Evolutionary conservation across 345 rosid species (phyloP).

Genomic region (Eucalyptus guilfoylei): DNA sequence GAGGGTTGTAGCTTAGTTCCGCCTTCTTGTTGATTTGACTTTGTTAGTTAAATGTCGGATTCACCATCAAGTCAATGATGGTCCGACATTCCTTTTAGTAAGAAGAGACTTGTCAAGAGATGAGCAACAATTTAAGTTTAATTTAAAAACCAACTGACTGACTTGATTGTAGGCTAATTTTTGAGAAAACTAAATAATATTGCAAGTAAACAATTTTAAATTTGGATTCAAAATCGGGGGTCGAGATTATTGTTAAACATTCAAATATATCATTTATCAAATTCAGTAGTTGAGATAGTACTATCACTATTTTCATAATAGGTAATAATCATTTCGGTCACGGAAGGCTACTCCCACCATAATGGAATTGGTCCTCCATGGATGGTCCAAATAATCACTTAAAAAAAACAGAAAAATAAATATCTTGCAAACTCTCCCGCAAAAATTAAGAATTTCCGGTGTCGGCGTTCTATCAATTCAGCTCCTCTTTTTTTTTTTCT

Average conservation of each 20-base stretch:
- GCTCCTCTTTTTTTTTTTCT: not conserved
- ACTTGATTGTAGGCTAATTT: not conserved
- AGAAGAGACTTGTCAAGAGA: not conserved
- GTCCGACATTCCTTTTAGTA: not conserved
- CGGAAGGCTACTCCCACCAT: not conserved
- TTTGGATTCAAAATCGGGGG: accelerated
- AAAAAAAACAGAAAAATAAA: not conserved
- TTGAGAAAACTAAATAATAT: not conserved
- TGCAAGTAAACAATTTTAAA: too few relatives aligned
- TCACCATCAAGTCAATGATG: not conserved
- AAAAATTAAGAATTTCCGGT: not conserved
- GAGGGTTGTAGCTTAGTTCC: not conserved
- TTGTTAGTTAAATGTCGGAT: not conserved
- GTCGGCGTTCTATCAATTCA: not conserved
- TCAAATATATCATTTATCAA: too few relatives aligned
- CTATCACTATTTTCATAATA: too few relatives aligned
- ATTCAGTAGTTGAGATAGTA: not conserved
- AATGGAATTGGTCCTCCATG: not conserved
- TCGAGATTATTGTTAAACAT: not conserved
- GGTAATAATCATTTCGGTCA: not conserved
- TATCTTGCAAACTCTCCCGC: not conserved
- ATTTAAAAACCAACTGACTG: accelerated
- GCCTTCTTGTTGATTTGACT: not conserved
- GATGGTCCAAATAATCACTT: not conserved
- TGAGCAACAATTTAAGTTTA: not conserved